phyloP scores from a whole-genome alignment of 2,329 filamentous ascomycete species.

The Aspergillus intermedius region DNA sequence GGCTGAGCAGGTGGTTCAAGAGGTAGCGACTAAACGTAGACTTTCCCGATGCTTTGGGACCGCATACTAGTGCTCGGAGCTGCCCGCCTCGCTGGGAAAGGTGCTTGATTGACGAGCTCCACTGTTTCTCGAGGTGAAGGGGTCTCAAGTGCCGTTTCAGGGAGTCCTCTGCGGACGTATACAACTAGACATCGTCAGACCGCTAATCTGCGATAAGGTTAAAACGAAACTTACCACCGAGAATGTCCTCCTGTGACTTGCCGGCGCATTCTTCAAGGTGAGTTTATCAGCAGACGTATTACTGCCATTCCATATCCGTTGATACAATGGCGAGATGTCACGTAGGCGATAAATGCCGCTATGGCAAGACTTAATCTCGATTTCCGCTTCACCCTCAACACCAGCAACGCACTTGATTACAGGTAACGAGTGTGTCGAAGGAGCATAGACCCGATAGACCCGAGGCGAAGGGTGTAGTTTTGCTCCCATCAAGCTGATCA shows the following conservation, averaged over 20 bases:
- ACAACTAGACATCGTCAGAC: slow-evolving; percentile 27
- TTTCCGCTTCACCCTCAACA: slow-evolving; percentile 38
- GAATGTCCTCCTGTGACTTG: slow-evolving; percentile 29
- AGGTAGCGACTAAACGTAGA: slow-evolving; percentile 54
- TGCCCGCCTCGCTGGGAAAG: slow-evolving; percentile 35
- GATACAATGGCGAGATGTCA: slow-evolving; percentile 46
- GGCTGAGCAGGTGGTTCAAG: slow-evolving; percentile 48
- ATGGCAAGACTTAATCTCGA: slow-evolving; percentile 44
- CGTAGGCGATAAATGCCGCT: slow-evolving; percentile 41
- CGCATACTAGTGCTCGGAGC: slow-evolving; percentile 45
- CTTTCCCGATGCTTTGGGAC: slow-evolving; percentile 53
- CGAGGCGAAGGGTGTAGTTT: slow-evolving; percentile 43
- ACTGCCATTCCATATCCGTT: slow-evolving; percentile 46
- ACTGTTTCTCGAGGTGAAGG: slow-evolving; percentile 39
- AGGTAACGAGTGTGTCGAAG: slow-evolving; percentile 52
- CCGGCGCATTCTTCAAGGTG: slow-evolving; percentile 21
- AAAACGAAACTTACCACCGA: slow-evolving; percentile 30
- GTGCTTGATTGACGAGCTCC: slow-evolving; percentile 39
- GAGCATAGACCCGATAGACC: slow-evolving; percentile 47
- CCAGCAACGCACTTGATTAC: slow-evolving; percentile 43
- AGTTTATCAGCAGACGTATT: slow-evolving; percentile 27
- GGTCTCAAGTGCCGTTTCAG: slow-evolving; percentile 36
- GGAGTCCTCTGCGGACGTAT: slow-evolving; percentile 37
- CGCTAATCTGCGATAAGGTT: neutral
- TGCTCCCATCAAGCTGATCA: slow-evolving; percentile 54